Percentiles rank a stretch among this genome's conserved stretches.
phyloP scores from a whole-genome alignment of 371 early-diverging fungal genomes.

The Mortierella sp. region DNA sequence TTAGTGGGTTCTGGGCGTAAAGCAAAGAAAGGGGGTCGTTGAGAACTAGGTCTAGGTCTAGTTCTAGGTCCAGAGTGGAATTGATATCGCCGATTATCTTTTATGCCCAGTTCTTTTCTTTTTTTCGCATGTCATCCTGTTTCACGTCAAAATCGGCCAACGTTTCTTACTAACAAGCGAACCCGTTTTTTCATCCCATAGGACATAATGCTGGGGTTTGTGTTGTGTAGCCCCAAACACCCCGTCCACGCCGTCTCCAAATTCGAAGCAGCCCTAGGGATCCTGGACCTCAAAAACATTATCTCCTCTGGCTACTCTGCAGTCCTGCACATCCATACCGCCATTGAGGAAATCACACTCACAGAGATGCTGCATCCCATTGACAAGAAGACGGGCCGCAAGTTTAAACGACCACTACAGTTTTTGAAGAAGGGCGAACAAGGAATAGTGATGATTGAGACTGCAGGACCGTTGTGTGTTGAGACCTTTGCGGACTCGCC shows the following conservation, averaged over 20 bases:
- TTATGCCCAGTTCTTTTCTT: no score
- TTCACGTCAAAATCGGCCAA: not conserved
- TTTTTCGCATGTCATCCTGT: not conserved
- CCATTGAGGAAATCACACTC: conserved; percentile 88
- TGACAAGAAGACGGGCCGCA: conserved; percentile 89
- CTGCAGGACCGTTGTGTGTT: conserved; percentile 80
- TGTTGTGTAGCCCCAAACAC: conserved; percentile 82
- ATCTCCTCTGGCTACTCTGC: conserved; percentile 94
- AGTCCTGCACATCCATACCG: conserved; percentile 92
- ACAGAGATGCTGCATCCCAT: conserved; percentile 87
- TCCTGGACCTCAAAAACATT: conserved; percentile 94
- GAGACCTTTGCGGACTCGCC: conserved; percentile 90
- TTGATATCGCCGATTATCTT: not conserved
- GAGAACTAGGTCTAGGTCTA: not conserved
- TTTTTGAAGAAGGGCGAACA: conserved; percentile 93
- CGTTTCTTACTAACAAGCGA: not conserved
- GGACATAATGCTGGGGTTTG: conserved; percentile 89
- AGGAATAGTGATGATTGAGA: conserved; percentile 85
- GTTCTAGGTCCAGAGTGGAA: not conserved
- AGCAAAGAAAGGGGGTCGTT: no score
- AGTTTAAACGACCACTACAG: conserved; percentile 87
- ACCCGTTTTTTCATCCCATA: not conserved
- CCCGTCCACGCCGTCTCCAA: conserved; percentile 84
- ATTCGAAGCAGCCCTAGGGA: conserved; percentile 93
- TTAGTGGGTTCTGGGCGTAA: no score